Evolutionary conservation across 148 eudicot species (phyloP).

Genomic region (Rhododendron griersonianum): DNA sequence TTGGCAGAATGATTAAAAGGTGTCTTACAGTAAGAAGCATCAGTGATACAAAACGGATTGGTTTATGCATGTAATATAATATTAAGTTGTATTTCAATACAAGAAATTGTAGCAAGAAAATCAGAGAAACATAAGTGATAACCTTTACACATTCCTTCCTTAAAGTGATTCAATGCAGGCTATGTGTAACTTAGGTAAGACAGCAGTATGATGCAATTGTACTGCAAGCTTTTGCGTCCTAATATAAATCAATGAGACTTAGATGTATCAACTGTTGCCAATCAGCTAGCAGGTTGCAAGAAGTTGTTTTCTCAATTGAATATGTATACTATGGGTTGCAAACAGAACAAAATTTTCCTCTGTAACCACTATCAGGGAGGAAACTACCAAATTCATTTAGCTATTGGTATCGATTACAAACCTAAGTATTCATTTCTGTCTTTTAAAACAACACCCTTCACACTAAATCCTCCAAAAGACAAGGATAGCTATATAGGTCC

Average conservation of each 20-base stretch:
- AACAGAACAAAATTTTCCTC: not conserved
- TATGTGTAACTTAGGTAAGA: not conserved
- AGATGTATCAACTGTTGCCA: not conserved
- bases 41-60: not conserved
- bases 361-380: not conserved
- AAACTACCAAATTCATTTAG: not conserved
- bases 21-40: not conserved
- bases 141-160: not conserved
- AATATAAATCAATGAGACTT: not conserved
- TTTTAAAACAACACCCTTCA: not conserved
- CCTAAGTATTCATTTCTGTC: not conserved
- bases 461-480: not conserved
- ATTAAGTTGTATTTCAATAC: not conserved
- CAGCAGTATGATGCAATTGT: not conserved
- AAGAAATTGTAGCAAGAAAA: not conserved
- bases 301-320: not conserved
- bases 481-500: not conserved
- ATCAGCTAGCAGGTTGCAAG: slow-evolving; percentile 2
- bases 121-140: not conserved
- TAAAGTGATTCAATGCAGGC: not conserved
- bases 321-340: not conserved
- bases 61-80: not conserved
- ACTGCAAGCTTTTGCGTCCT: not conserved
- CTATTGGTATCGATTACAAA: not conserved
- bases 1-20: not conserved